Conservation (phyloP, 2,329 filamentous ascomycete genomes). For the Penicillium psychrosexuale region DNA sequence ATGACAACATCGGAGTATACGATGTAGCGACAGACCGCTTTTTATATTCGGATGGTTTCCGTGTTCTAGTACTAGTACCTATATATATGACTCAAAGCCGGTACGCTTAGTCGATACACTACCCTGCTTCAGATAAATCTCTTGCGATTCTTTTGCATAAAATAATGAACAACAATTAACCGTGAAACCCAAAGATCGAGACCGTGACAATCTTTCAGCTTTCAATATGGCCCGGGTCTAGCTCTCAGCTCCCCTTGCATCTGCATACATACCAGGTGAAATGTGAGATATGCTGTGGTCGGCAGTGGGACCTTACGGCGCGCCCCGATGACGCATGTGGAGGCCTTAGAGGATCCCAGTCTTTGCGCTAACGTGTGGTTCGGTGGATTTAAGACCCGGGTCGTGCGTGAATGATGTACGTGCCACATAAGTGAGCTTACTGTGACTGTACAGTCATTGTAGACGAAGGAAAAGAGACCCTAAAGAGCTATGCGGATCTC, state of each 20-base stretch:
- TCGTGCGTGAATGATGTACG: neutral
- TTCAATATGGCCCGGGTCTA: conserved; percentile 13
- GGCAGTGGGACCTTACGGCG: neutral
- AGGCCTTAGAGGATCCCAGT: conserved; percentile 8
- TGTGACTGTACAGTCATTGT: neutral
- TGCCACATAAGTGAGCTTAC: conserved; percentile 10
- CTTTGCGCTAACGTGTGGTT: conserved; percentile 12
- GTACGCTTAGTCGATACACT: neutral
- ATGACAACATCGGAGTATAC: conserved; percentile 1
- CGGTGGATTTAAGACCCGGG: conserved; percentile 13
- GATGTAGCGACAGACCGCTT: neutral
- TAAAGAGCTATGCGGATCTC: conserved; percentile 1
- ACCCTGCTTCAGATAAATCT: neutral
- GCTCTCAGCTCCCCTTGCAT: conserved; percentile 23
- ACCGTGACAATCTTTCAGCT: conserved; percentile 15
- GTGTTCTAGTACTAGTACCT: neutral
- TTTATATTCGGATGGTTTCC: conserved; percentile 2
- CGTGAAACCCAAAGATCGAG: conserved; percentile 13
- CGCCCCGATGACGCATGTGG: conserved; percentile 10
- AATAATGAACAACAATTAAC: neutral
- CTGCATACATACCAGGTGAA: conserved; percentile 14
- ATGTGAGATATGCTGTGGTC: conserved; percentile 1
- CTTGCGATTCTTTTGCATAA: neutral
- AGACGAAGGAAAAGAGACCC: neutral
- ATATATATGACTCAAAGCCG: neutral